Evolutionary conservation across 495 filamentous ascomycete genomes (phyloP), one percentile per base, ranked within the genome.

Genomic region (Cairneyella variabilis): DNA sequence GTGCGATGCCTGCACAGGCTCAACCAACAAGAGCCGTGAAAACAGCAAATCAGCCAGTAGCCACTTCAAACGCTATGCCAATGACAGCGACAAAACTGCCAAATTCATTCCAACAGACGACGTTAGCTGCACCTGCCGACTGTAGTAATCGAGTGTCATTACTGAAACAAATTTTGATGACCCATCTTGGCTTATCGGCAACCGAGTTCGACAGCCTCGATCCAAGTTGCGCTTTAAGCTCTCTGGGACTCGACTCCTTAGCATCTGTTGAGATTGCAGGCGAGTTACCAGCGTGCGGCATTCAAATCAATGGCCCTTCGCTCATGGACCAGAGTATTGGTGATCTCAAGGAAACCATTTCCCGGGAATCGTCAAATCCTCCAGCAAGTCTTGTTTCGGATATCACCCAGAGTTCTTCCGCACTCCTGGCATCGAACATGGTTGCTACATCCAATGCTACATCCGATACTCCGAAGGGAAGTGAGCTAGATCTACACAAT

Each of bases 191-290:
- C 46, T 63, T 37, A 53, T 63, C 21, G 23, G 44, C 32, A 36
- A 42, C 3, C 62, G 60, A 16, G 47, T 46, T 32, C 50, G 59
- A 20, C 18, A 57, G 34, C 18, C 60, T 12, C 21, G 22, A 23
- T 53, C 44, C 2, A 38, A 54, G 22, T 51, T 63, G 40, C 34
- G 37, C n/a, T 16, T 53, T 63, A 17, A 36, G 25, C 7, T 45
- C 50, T 23, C 37, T 63, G 2, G 60, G 60, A 7, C 52, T 62
- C 8, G 60, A 62, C 40, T 63, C 60, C 20, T 43, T 62, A n/a
- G 58, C 60, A 20, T 39, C 60, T 12, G 48, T 58, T 9, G 60
- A 63, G 40, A 50, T 63, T 10, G 47, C 41, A 10, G 60, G 61
- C 23, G 60, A 47, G 32, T 20, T 53, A 22, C 14, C 27, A 20